These are phyloP conservation scores for Picocystis salinarum DNA, from an alignment of 139 green algal species.

Conservation along the genomic window DNA sequence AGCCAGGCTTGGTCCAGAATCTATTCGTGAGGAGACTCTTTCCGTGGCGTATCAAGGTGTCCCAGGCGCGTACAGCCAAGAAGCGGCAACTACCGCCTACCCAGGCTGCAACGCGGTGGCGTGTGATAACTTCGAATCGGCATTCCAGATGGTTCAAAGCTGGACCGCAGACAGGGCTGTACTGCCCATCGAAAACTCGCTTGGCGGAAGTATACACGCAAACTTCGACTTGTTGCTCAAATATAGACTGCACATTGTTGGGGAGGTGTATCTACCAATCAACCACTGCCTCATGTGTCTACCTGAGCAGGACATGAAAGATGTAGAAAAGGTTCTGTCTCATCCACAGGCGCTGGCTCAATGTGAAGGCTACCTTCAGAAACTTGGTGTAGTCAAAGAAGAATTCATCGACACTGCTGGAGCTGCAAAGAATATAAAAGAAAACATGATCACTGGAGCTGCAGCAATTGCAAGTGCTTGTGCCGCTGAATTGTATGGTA, in stretches of 20 bases:
- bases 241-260: constrained; percentile 6
- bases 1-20: no score
- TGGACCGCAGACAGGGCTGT: constrained; percentile 49
- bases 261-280: constrained; percentile 39
- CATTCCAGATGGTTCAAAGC: constrained; percentile 61
- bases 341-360: constrained; percentile 79
- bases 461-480: constrained; percentile 43
- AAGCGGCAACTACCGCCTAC: constrained; percentile 57
- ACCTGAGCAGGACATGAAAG: constrained; percentile 44
- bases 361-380: constrained; percentile 39
- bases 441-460: constrained; percentile 12
- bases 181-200: constrained; percentile 62
- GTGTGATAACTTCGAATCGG: constrained; percentile 87
- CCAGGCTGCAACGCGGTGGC: constrained; percentile 55
- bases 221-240: constrained; percentile 79
- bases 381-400: constrained; percentile 37
- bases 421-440: constrained; percentile 43
- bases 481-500: constrained; percentile 46
- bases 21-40: no score
- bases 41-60: constrained; percentile 72
- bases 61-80: constrained; percentile 87
- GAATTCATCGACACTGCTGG: constrained; percentile 85
- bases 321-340: constrained; percentile 65
- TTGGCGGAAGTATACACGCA: constrained; percentile 60
- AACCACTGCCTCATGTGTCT: constrained; percentile 90